A percentile compares a stretch with the other conserved stretches of the same genome.
Conservation (phyloP, 345 rosid species). For the Conringia planisiliqua region DNA sequence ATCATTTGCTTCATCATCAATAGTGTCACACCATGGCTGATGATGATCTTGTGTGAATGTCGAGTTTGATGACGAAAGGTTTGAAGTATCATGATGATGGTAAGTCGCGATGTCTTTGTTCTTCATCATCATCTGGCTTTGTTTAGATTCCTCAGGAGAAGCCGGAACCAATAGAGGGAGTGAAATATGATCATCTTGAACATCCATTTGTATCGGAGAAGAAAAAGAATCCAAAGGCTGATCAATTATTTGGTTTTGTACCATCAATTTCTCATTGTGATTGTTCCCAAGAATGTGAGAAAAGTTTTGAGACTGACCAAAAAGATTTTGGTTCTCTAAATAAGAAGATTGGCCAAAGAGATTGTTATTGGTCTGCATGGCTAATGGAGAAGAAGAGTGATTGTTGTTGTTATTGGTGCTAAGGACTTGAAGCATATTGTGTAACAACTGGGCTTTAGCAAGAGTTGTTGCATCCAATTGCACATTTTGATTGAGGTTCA, state of each 20-base stretch:
- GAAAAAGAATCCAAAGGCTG: constrained; percentile 30
- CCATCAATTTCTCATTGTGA: constrained; percentile 26
- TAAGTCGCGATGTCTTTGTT: constrained; percentile 15
- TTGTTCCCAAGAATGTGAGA: constrained; percentile 32
- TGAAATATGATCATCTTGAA: constrained; percentile 11
- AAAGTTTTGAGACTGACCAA: constrained; percentile 33
- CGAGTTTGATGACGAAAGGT: constrained; percentile 55
- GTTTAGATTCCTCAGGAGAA: constrained; percentile 39
- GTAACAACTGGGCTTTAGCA: constrained; percentile 55
- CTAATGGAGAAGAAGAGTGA: constrained; percentile 13
- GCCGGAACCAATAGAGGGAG: constrained; percentile 50
- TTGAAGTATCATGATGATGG: constrained; percentile 26
- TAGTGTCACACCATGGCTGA: constrained; percentile 28
- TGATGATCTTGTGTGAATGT: constrained; percentile 48
- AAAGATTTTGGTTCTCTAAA: constrained; percentile 25
- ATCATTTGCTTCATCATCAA: constrained; percentile 50
- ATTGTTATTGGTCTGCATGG: constrained; percentile 34
- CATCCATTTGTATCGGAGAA: not conserved
- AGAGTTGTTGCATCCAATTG: constrained; percentile 49
- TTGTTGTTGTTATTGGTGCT: constrained; percentile 9
- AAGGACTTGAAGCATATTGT: constrained; percentile 45
- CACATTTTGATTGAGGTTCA: constrained; percentile 38
- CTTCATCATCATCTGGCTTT: constrained; percentile 13
- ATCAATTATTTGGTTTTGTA: not conserved
- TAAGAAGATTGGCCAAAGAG: constrained; percentile 27